Evolutionary conservation across 2,329 filamentous ascomycete genomes (phyloP).

Genomic region (Penicillium sp.): DNA sequence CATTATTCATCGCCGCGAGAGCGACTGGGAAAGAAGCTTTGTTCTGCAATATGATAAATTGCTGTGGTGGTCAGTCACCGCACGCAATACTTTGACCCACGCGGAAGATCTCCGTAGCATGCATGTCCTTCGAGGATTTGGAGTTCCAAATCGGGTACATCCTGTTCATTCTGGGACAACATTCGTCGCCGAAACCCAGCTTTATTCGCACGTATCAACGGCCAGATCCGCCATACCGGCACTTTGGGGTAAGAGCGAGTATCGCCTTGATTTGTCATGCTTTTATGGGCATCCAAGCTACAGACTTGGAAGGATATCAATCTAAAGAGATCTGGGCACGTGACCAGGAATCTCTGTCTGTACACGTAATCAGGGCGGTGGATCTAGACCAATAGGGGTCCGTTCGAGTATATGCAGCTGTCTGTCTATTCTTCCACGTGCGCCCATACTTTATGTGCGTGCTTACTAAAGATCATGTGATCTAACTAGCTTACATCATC

Average conservation of each 20-base stretch:
- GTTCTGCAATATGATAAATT: background rate
- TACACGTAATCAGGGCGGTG: too few relatives aligned
- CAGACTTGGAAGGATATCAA: background rate
- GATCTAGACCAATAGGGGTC: too few relatives aligned
- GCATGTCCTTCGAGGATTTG: background rate
- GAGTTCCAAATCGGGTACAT: slow-evolving; percentile 1
- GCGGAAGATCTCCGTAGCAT: background rate
- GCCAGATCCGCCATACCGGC: background rate
- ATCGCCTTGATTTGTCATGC: background rate
- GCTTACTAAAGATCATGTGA: too few relatives aligned
- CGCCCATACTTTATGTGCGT: too few relatives aligned
- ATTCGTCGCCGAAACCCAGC: background rate
- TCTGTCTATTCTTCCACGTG: too few relatives aligned
- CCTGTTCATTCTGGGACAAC: background rate
- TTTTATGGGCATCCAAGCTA: background rate
- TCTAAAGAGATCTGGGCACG: background rate
- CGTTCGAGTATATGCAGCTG: too few relatives aligned
- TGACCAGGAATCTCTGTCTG: background rate
- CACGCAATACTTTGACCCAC: background rate
- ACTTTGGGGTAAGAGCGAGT: slow-evolving; percentile 1
- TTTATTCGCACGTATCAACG: background rate
- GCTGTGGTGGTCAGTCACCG: background rate
- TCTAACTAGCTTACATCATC: too few relatives aligned
- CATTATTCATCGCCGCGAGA: background rate
- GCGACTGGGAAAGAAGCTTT: background rate